Percentiles rank a stretch among this genome's conserved stretches.
phyloP scores from a whole-genome alignment of 2,329 filamentous ascomycete genomes.

The Chrysoporthe deuterocubensis region DNA sequence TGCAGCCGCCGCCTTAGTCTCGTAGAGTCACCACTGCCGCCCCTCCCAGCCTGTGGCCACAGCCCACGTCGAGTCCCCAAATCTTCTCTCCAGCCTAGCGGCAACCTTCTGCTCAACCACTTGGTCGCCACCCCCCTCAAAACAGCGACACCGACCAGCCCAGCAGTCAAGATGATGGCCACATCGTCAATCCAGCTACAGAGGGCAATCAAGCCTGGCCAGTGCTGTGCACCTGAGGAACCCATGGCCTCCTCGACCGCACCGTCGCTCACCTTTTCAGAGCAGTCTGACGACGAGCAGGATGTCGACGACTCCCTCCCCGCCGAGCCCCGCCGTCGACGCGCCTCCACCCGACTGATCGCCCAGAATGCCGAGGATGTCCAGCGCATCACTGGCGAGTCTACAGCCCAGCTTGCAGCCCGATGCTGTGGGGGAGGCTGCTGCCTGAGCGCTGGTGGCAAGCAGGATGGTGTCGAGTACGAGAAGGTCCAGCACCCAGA shows the following conservation, averaged over 20 bases:
- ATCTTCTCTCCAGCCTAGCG: background rate
- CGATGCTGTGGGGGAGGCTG: constrained; percentile 69
- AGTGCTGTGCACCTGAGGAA: constrained; percentile 43
- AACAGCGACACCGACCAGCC: constrained; percentile 36
- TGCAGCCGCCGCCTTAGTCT: constrained; percentile 13
- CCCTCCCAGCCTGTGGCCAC: constrained; percentile 15
- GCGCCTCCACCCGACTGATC: constrained; percentile 71
- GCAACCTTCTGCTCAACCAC: background rate
- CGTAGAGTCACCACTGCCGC: constrained; percentile 23
- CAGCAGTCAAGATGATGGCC: constrained; percentile 41
- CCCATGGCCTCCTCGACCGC: constrained; percentile 54
- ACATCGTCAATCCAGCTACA: constrained; percentile 40
- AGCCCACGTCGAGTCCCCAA: constrained; percentile 25
- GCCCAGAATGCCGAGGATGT: constrained; percentile 66
- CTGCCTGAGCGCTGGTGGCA: constrained; percentile 55
- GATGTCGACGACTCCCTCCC: constrained; percentile 54
- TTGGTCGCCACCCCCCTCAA: background rate
- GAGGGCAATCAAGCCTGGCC: constrained; percentile 37
- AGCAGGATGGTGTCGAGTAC: constrained; percentile 52
- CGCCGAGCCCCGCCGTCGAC: constrained; percentile 54
- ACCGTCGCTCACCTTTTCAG: constrained; percentile 66
- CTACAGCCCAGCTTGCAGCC: constrained; percentile 63
- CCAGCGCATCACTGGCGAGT: constrained; percentile 66
- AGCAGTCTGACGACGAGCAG: constrained; percentile 59
- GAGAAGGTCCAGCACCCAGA: constrained; percentile 66